A percentile compares a stretch with the other conserved stretches of the same genome.
phyloP scores from a whole-genome alignment of 345 rosid genomes.

The Rhodamnia argentea region DNA sequence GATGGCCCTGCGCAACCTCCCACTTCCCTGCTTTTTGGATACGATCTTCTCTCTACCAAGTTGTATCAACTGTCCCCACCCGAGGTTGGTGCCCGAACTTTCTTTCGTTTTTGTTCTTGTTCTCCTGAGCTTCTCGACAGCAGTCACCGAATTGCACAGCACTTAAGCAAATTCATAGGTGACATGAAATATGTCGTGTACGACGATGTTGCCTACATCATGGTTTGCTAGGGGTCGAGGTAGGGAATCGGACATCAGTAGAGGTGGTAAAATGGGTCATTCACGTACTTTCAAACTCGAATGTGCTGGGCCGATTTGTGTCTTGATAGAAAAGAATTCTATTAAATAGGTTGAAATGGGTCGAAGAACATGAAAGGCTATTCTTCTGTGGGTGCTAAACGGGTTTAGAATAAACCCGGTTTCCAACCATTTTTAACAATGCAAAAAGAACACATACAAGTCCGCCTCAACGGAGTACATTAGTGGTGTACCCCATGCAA shows the following conservation, averaged over 20 bases:
- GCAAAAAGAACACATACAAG: background rate
- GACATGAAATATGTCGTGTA: background rate
- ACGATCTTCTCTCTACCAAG: conserved; percentile 9
- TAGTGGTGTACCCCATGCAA: too few species aligned
- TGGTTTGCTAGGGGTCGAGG: background rate
- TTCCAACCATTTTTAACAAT: background rate
- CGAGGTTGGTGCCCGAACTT: conserved; percentile 16
- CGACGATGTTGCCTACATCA: background rate
- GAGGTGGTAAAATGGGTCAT: background rate
- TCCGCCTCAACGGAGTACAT: too few species aligned
- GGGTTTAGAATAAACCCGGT: background rate
- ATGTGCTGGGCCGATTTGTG: background rate
- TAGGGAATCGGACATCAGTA: background rate
- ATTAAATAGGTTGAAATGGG: background rate
- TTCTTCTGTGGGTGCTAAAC: background rate
- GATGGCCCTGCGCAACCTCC: conserved; percentile 17
- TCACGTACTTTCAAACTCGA: background rate
- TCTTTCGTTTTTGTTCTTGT: background rate
- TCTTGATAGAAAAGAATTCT: background rate
- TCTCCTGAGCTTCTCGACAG: background rate
- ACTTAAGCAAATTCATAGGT: background rate
- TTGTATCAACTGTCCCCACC: conserved; percentile 30
- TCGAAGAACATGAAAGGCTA: background rate
- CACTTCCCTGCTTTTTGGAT: conserved; percentile 1
- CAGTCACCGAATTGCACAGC: background rate